Evolutionary conservation across 1,139 yeast genomes (phyloP), one percentile per base, ranked within the genome.

Genomic region (Geotrichum australiense): DNA sequence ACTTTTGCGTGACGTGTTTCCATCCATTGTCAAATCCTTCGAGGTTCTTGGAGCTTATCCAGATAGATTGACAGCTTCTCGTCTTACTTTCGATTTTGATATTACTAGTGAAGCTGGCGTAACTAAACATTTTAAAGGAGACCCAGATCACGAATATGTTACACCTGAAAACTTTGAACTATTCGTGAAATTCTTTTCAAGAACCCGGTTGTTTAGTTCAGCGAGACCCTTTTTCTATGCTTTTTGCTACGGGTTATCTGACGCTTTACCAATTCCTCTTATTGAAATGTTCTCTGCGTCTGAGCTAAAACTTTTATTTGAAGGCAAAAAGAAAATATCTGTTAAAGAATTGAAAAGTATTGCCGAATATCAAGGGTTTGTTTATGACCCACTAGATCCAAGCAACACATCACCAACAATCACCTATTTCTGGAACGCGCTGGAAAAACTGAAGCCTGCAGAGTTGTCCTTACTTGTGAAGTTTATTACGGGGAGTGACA

Each of bases 401-500:
- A n/a, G 25, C 39, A 2, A 21, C 11, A 31, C 26, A 30, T 55
- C 57, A 8, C 45, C 43, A 1, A 48, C 53, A 3, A 40, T 57
- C 16, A 19, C 26, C 21, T 27, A 42, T 34, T 50, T 54, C 36
- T 51, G 58, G 56, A 34, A 49, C 12, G 39, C 52, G 23, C 49
- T 56, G 14, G 29, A 39, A n/a, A 45, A 46, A 19, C 49, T 53
- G 34, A 34, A 49, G n/a, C 41, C 49, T 10, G 19, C 24, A 5
- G 48, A 52, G 26, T 46, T 46, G 28, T 48, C 44, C 27, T 47
- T 37, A 22, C 46, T 58, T 14, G 42, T 57, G 34, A 53, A 54
- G 43, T 58, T 58, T 47, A 54, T 57, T n/a, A 57, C 62, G 2
- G 62, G 62, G 4, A 51, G 56, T 4, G 44, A 48, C 21, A 40